A percentile compares a stretch with the other conserved stretches of the same genome.
Conservation (phyloP, 1,284 basidiomycete species). For the Inonotus hispidus region DNA sequence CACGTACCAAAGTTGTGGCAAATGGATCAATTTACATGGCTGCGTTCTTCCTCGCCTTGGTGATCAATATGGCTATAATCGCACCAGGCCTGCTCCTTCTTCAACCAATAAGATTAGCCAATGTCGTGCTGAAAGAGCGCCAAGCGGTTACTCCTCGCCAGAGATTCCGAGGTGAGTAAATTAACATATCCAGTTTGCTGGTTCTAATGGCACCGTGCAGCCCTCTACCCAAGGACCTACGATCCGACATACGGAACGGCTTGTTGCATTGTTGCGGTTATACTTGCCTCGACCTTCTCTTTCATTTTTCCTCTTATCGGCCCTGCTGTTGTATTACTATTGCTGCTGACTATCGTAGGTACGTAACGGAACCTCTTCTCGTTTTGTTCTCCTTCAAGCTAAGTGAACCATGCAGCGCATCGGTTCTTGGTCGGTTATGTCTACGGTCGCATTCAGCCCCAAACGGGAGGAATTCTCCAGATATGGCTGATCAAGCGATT, state of each 20-base stretch:
- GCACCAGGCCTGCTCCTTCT: conserved; percentile 66
- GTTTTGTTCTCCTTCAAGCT: neutral
- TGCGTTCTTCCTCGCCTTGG: conserved; percentile 53
- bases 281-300: conserved; percentile 66
- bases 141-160: conserved; percentile 69
- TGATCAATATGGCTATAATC: conserved; percentile 65
- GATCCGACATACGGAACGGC: conserved; percentile 61
- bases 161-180: conserved; percentile 62
- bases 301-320: conserved; percentile 74
- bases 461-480: conserved; percentile 66
- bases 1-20: conserved; percentile 45
- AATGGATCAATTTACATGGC: conserved; percentile 70
- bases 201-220: conserved; percentile 32
- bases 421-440: conserved; percentile 73
- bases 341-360: conserved; percentile 69
- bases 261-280: conserved; percentile 60
- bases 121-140: conserved; percentile 46
- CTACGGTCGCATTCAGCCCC: conserved; percentile 61
- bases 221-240: conserved; percentile 66
- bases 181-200: neutral
- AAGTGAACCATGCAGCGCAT: conserved; percentile 42
- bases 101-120: conserved; percentile 59
- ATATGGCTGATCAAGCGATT: conserved; percentile 72
- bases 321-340: conserved; percentile 59
- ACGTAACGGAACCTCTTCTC: conserved; percentile 24